Evolutionary conservation across 2,329 filamentous ascomycete genomes (phyloP).

Genomic region (Lachnellula hyalina): DNA sequence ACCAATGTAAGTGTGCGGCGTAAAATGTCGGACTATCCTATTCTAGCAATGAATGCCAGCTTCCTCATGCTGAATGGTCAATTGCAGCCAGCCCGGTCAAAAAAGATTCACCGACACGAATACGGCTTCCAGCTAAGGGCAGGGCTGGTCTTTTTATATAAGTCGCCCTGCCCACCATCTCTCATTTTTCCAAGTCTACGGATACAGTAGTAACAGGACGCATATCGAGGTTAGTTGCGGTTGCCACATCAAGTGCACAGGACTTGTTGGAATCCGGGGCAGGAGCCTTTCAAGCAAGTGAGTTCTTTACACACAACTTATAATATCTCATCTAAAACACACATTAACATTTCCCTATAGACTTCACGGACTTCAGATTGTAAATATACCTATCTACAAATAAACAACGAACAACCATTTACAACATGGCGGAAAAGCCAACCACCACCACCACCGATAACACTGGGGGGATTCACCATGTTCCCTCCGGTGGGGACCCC

Average conservation of each 20-base stretch:
- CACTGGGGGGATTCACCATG: background rate
- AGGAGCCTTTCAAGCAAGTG: background rate
- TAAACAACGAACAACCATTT: too few species aligned
- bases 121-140: too few species aligned
- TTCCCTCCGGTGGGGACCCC: constrained; percentile 1
- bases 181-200: too few species aligned
- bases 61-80: background rate
- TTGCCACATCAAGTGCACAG: background rate
- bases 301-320: too few species aligned
- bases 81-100: background rate
- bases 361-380: too few species aligned
- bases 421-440: constrained; percentile 3
- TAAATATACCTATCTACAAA: too few species aligned
- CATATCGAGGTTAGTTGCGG: too few species aligned
- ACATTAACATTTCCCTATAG: too few species aligned
- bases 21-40: background rate
- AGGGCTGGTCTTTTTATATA: background rate
- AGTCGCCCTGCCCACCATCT: background rate
- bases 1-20: background rate
- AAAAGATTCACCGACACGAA: background rate
- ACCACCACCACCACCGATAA: background rate
- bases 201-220: too few species aligned
- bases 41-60: background rate
- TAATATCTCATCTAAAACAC: too few species aligned
- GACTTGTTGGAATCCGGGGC: background rate